These are phyloP conservation scores for Rhododendron kiyosumense DNA, from an alignment of 148 eudicot genomes.

Conservation along the genomic window DNA sequence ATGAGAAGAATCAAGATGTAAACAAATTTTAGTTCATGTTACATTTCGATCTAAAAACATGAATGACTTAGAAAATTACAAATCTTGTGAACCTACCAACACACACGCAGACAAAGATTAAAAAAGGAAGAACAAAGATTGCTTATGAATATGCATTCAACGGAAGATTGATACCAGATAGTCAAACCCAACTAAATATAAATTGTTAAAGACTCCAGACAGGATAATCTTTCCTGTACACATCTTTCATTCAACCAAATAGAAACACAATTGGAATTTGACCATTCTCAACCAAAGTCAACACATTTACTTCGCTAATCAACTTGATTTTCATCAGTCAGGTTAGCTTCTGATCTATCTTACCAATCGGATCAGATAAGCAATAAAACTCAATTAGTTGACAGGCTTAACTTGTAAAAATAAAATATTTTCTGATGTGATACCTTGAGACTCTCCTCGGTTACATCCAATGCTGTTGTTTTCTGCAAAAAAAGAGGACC, in stretches of 20 bases:
- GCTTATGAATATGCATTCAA: not conserved
- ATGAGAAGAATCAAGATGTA: not conserved
- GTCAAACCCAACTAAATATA: not conserved
- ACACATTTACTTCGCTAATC: not conserved
- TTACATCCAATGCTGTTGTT: constrained; percentile 61
- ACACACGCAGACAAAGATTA: not conserved
- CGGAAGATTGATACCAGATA: not conserved
- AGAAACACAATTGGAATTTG: not conserved
- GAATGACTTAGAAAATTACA: not conserved
- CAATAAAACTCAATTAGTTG: not conserved
- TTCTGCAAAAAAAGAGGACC: constrained; percentile 49
- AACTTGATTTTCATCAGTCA: not conserved
- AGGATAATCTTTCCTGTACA: not conserved
- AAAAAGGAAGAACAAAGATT: not conserved
- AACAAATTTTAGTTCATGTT: not conserved
- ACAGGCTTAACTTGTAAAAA: not conserved
- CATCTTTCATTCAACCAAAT: constrained; percentile 1
- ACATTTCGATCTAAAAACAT: not conserved
- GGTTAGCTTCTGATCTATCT: not conserved
- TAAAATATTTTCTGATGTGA: not conserved
- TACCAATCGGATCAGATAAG: not conserved
- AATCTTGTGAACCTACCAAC: not conserved
- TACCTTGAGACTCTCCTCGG: constrained; percentile 87
- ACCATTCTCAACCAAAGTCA: not conserved
- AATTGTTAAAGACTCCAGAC: not conserved